Evolutionary conservation across 1,284 basidiomycete genomes (phyloP), one percentile per base, ranked within the genome.

Genomic region (Xerocomus minutiporus): DNA sequence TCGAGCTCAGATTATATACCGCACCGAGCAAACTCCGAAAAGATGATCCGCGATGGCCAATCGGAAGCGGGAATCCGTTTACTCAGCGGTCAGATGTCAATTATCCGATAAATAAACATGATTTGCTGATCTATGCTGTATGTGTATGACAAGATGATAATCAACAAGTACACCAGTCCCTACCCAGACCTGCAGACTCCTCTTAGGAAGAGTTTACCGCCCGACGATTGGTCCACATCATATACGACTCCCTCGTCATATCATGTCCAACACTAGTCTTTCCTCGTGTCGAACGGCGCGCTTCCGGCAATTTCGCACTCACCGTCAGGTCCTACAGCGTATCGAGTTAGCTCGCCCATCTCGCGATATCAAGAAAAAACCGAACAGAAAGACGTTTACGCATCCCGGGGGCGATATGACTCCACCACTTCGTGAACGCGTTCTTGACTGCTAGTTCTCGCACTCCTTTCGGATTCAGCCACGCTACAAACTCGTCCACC

Each of bases 401-500:
- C 70, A 96, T 85, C 8, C 94, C 93, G 20, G 82, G 84, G 32
- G 84, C 82, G 55, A 98, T 84, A 65, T 95, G 91, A 39, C 79
- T 75, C 80, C 86, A 86, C 91, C 94, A 97, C 67, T 87, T 91
- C 26, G 78, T 81, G 57, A 98, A 73, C 2, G 81, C 72, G 53
- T 86, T 86, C 71, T 91, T 90, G 50, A 98, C 78, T 32, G 87
- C 84, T 40, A 87, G 73, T 70, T 98, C 96, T 46, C 95, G 84
- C 47, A 86, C 80, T 7, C 96, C 97, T 70, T 93, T 93, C 23
- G 85, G 78, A 65, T 97, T 95, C 20, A 99, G 77, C 95, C 95
- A 98, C 3, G 83, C 79, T 45, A 91, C 71, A 60, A 93, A 89
- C 57, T 86, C 82, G 43, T 91, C 86, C 53, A 97, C 71, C 90